Conservation (phyloP, 352 stramenopile genomes). For the Phytophthora nicotianae region DNA sequence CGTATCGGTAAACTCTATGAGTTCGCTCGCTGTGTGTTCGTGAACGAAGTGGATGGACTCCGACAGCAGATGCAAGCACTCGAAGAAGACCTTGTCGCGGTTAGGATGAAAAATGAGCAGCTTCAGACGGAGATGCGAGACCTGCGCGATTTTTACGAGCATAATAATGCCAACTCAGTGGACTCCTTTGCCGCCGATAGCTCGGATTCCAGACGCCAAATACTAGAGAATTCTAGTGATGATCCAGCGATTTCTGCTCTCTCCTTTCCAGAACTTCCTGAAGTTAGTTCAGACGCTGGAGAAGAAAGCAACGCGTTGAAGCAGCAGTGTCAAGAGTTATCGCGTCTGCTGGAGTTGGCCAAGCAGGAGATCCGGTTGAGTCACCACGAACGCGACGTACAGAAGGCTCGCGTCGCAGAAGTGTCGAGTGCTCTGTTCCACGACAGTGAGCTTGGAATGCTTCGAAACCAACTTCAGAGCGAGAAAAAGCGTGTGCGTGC, state of each 20-base stretch:
- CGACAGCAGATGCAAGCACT: constrained; percentile 9
- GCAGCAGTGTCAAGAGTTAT: constrained; percentile 58
- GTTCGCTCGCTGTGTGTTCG: constrained; percentile 45
- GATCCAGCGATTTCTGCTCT: constrained; percentile 23
- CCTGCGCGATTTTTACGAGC: constrained; percentile 48
- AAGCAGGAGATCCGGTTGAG: constrained; percentile 77
- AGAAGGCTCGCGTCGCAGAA: constrained; percentile 52
- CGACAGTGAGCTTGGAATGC: constrained; percentile 52
- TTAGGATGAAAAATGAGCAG: constrained; percentile 27
- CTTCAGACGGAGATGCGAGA: constrained; percentile 50
- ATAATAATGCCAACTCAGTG: constrained; percentile 27
- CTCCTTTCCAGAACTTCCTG: constrained; percentile 1
- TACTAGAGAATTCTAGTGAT: constrained; percentile 13
- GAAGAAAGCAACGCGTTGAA: constrained; percentile 36
- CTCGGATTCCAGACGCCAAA: constrained; percentile 2
- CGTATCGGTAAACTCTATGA: constrained; percentile 45
- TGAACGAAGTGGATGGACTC: constrained; percentile 35
- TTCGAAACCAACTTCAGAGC: constrained; percentile 62
- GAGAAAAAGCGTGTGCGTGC: constrained; percentile 68
- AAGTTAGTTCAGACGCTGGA: background rate
- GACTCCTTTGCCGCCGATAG: constrained; percentile 7
- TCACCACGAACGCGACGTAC: constrained; percentile 58
- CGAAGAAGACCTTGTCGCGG: constrained; percentile 15
- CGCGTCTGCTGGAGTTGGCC: constrained; percentile 63
- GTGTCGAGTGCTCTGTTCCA: constrained; percentile 56